phyloP scores from a whole-genome alignment of 371 early-diverging fungal genomes.

The Thermomucor indicae-seudaticae region DNA sequence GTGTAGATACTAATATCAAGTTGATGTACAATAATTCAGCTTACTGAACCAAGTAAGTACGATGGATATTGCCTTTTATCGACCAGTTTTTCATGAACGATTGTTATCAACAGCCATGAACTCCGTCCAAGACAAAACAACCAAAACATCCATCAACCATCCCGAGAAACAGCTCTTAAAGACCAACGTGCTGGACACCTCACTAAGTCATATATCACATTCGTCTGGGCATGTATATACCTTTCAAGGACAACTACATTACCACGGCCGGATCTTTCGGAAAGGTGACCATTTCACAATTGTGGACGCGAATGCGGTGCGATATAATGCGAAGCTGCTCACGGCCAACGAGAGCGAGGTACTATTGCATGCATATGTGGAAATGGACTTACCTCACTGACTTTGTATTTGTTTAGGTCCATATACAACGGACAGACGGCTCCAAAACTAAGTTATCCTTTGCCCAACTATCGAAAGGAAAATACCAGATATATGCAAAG shows the following conservation, averaged over 20 bases:
- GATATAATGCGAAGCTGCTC: constrained; percentile 24
- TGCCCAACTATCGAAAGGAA: constrained; percentile 15
- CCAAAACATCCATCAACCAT: too few relatives aligned
- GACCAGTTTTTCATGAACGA: too few relatives aligned
- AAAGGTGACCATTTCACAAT: constrained; percentile 25
- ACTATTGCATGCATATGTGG: neutral
- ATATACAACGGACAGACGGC: constrained; percentile 25
- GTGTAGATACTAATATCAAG: too few relatives aligned
- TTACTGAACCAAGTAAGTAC: too few relatives aligned
- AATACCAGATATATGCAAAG: constrained; percentile 22
- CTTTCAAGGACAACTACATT: constrained; percentile 19
- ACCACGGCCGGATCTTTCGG: constrained; percentile 17
- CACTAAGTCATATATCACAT: neutral
- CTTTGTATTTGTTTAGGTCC: constrained; percentile 6
- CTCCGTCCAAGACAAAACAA: too few relatives aligned
- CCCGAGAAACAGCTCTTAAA: too few relatives aligned
- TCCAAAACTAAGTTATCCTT: constrained; percentile 23
- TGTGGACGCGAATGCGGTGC: constrained; percentile 23
- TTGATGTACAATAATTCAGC: too few relatives aligned
- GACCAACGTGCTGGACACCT: constrained; percentile 7
- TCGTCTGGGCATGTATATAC: constrained; percentile 10
- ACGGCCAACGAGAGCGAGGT: constrained; percentile 21
- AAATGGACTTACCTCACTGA: neutral
- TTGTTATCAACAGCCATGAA: too few relatives aligned
- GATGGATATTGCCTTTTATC: too few relatives aligned